phyloP scores from a whole-genome alignment of 2,329 filamentous ascomycete species.

The Dactylellina drechsleri region DNA sequence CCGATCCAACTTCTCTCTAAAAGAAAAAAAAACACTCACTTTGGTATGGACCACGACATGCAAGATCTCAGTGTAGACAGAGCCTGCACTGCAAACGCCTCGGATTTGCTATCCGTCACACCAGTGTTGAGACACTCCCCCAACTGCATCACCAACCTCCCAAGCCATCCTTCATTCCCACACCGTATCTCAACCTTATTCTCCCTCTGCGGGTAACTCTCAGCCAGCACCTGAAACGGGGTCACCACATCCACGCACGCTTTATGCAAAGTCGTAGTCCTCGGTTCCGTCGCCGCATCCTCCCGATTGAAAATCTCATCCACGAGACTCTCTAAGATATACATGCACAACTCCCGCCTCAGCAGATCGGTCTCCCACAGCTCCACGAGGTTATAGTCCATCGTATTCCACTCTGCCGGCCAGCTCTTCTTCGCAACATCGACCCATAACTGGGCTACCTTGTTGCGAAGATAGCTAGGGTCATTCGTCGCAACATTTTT shows the following conservation, averaged over 20 bases:
- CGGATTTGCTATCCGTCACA: slow-evolving; percentile 72
- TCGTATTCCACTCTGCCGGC: slow-evolving; percentile 92
- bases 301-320: slow-evolving; percentile 94
- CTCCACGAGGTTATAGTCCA: slow-evolving; percentile 84
- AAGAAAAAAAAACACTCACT: slow-evolving; percentile 61
- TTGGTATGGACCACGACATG: slow-evolving; percentile 87
- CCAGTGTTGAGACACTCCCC: slow-evolving; percentile 76
- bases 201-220: slow-evolving; percentile 79
- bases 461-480: slow-evolving; percentile 86
- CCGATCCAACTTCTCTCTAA: not conserved
- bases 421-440: slow-evolving; percentile 93
- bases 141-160: slow-evolving; percentile 78
- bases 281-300: slow-evolving; percentile 82
- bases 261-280: slow-evolving; percentile 84
- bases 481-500: slow-evolving; percentile 76
- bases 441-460: slow-evolving; percentile 92
- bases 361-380: slow-evolving; percentile 74
- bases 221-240: slow-evolving; percentile 76
- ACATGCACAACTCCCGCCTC: slow-evolving; percentile 87
- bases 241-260: slow-evolving; percentile 95
- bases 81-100: slow-evolving; percentile 77
- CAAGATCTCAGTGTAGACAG: slow-evolving; percentile 80
- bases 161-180: slow-evolving; percentile 87
- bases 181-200: slow-evolving; percentile 75
- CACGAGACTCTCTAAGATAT: slow-evolving; percentile 87